phyloP scores from a whole-genome alignment of 805 yeast genomes.

The Saturnispora hagleri region DNA sequence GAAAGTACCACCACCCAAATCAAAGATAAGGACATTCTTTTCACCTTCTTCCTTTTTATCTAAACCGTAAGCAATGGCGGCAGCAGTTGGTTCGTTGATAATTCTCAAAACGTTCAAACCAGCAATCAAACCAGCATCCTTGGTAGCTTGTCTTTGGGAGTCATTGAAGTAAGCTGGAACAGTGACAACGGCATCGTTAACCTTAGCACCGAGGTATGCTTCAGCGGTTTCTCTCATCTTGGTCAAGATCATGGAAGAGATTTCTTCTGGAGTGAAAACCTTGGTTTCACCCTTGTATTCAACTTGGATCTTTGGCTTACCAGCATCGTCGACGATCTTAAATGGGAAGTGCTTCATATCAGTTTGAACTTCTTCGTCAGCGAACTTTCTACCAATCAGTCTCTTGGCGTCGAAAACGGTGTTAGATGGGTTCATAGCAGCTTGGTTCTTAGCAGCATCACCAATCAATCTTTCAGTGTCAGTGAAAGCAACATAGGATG shows the following conservation, averaged over 20 bases:
- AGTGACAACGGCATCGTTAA: conserved; percentile 70
- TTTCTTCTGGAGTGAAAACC: conserved; percentile 88
- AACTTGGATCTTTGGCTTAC: conserved; percentile 84
- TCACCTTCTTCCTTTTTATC: conserved; percentile 41
- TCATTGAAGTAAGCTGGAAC: conserved; percentile 83
- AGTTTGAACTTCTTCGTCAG: conserved; percentile 76
- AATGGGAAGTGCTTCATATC: conserved; percentile 90
- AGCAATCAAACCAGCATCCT: conserved; percentile 66
- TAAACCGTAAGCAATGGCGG: conserved; percentile 74
- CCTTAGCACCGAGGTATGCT: conserved; percentile 39
- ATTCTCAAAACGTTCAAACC: conserved; percentile 70
- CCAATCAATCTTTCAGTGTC: conserved; percentile 90
- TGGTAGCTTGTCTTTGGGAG: conserved; percentile 77
- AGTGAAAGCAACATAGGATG: conserved; percentile 92
- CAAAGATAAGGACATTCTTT: conserved; percentile 53
- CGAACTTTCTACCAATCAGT: conserved; percentile 82
- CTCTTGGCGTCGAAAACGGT: conserved; percentile 91
- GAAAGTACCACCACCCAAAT: conserved; percentile 81
- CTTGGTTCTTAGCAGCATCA: conserved; percentile 97
- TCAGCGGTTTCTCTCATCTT: conserved; percentile 64
- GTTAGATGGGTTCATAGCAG: conserved; percentile 85
- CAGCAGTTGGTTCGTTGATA: conserved; percentile 79
- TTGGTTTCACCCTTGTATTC: conserved; percentile 92
- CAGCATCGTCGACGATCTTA: conserved; percentile 69
- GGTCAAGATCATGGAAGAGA: conserved; percentile 76